Percentiles rank a stretch among this genome's conserved stretches.
phyloP scores from a whole-genome alignment of 306 rosid genomes.

The Cicer chorassanicum region DNA sequence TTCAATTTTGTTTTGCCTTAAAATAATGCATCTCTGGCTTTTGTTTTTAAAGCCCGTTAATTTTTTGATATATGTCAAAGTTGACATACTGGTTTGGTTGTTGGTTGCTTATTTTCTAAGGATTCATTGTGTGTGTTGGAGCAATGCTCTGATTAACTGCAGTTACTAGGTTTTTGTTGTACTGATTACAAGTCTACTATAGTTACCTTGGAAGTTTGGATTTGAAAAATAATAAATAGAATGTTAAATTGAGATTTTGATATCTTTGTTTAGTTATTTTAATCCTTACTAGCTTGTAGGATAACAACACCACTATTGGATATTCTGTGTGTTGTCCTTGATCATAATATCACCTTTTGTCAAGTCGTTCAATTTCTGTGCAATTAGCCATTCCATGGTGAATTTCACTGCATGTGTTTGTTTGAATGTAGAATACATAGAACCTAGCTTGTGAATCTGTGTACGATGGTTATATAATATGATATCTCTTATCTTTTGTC shows the following conservation, averaged over 20 bases:
- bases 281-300: slow-evolving; percentile 14
- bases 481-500: background rate
- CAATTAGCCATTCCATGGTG: slow-evolving; percentile 10
- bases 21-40: slow-evolving; percentile 53
- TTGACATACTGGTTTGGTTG: slow-evolving; percentile 56
- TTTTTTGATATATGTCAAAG: slow-evolving; percentile 45
- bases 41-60: slow-evolving; percentile 53
- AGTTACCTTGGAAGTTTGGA: slow-evolving; percentile 29
- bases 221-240: slow-evolving; percentile 37
- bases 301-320: background rate
- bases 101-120: slow-evolving; percentile 46
- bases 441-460: background rate
- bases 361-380: background rate
- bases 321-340: background rate
- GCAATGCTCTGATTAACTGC: slow-evolving; percentile 34
- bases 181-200: slow-evolving; percentile 20
- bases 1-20: slow-evolving; percentile 69
- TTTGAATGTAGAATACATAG: slow-evolving; percentile 12
- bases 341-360: background rate
- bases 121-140: slow-evolving; percentile 43
- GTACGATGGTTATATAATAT: slow-evolving; percentile 32
- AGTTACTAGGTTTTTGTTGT: slow-evolving; percentile 37
- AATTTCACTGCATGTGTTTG: background rate
- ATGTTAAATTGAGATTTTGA: slow-evolving; percentile 29
- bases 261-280: background rate